Evolutionary conservation across 179 eudicot genomes (phyloP), one percentile per base, ranked within the genome.

Genomic region (Vitellaria paradoxa): DNA sequence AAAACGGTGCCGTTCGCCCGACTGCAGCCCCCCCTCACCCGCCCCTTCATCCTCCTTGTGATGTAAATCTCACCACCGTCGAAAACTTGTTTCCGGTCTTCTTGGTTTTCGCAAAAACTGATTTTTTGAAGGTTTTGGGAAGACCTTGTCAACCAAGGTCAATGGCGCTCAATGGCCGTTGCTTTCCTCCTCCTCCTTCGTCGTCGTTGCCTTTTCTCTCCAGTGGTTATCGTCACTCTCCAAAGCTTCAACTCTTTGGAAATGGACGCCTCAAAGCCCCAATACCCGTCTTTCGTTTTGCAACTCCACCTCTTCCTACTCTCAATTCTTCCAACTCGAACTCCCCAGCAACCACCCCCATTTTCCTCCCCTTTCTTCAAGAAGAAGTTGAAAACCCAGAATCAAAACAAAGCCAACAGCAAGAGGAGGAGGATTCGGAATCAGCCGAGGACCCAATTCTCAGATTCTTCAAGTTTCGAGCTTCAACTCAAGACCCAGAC

Each of bases 281-380:
- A 50, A 72, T 9, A 53, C 72, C 76, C 55, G 65, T 85, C 10
- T 77, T 82, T 65, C 77, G 80, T 42, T 80, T 66, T 52, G 77
- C 83, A 74, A 67, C 45, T 7, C 81, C 86, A 65, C 65, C 66
- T 7, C 77, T 75, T 47, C 70, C 79, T 59, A 66, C 81, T 68
- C 77, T 65, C 23, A 52, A 59, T 20, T 56, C 70, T 13, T 64
- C 74, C 62, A 74, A 81, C 59, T 74, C 85, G 71, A 71, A 10
- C 77, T 26, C 76, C 63, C 61, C 81, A 24, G 37, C 37, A 30
- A 18, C 81, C 15, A 6, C 84, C 76, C 79, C 91, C 30, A 85
- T 89, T 65, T 91, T 92, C 81, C 96, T 94, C 49, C 88, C 90
- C 47, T 88, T 81, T 72, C 93, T 91, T 40, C 88, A 91, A 69